A percentile compares a stretch with the other conserved stretches of the same genome.
Evolutionary conservation across 371 early-diverging fungal genomes (phyloP).

Genomic region (Mucor velutinosus): DNA sequence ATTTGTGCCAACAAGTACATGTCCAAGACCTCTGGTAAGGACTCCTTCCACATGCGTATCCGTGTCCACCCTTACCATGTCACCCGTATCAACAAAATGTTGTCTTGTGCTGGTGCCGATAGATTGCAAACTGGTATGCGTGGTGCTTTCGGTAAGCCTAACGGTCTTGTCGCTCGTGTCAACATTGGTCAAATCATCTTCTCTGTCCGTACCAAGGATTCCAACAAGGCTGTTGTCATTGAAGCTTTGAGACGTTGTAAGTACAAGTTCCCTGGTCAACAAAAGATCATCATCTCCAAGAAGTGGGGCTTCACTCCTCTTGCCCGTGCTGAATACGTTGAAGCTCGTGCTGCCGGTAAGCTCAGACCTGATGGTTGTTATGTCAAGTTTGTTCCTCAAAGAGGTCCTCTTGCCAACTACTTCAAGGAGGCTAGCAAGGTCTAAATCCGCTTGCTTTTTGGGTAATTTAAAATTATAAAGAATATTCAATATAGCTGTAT

Average conservation of each 20-base stretch:
- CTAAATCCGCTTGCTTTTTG: conserved; percentile 23
- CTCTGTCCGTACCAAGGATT: conserved; percentile 98
- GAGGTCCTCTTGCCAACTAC: conserved; percentile 83
- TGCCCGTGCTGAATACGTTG: conserved; percentile 91
- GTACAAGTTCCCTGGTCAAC: conserved; percentile 99
- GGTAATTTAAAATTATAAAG: neutral
- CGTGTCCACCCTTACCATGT: conserved; percentile 99
- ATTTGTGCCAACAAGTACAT: conserved; percentile 99
- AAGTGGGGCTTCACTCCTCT: conserved; percentile 99
- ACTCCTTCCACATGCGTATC: conserved; percentile 99
- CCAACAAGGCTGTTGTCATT: conserved; percentile 92
- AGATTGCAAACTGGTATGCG: conserved; percentile 99
- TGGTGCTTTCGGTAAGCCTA: conserved; percentile 99
- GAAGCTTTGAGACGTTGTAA: conserved; percentile 97
- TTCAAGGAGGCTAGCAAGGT: conserved; percentile 35
- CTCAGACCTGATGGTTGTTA: conserved; percentile 96
- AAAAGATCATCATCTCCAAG: conserved; percentile 98
- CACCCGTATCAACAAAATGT: conserved; percentile 99
- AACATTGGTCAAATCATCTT: conserved; percentile 99
- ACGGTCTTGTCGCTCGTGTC: conserved; percentile 99
- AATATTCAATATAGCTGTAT: neutral
- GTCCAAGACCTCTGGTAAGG: conserved; percentile 98
- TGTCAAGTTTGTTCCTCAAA: conserved; percentile 94
- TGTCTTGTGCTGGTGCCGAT: conserved; percentile 99
- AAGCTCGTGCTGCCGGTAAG: conserved; percentile 75